These are phyloP conservation scores for Cryphonectria nitschkei DNA, from an alignment of 2,329 filamentous ascomycete genomes.

Conservation along the genomic window DNA sequence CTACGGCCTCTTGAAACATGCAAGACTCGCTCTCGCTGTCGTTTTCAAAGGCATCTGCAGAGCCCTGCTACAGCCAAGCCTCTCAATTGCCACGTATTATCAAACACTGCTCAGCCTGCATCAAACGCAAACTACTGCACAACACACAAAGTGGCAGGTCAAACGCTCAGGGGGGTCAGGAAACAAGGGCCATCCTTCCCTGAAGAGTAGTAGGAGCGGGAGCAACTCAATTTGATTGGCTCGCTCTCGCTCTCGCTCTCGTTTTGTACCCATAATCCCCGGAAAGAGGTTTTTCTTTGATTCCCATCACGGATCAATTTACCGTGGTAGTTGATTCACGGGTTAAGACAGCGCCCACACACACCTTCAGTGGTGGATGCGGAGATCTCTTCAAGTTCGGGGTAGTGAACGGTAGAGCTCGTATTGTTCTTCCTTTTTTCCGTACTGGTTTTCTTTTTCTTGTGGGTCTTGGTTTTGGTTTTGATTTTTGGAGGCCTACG, in stretches of 20 bases:
- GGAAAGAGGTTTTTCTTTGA: neutral
- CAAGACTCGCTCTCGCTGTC: conserved; percentile 8
- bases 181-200: neutral
- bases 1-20: neutral
- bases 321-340: neutral
- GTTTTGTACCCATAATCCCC: neutral
- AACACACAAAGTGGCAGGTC: neutral
- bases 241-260: conserved; percentile 14
- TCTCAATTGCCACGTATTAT: neutral
- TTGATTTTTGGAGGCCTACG: neutral
- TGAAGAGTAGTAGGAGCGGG: neutral
- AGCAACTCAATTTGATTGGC: neutral
- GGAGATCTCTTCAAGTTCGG: neutral
- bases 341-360: neutral
- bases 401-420: neutral
- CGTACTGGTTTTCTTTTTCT: too few species aligned
- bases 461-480: neutral
- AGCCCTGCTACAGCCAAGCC: neutral
- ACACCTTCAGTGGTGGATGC: too few species aligned
- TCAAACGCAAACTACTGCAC: neutral
- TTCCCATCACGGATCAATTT: neutral
- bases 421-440: neutral
- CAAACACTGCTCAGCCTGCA: neutral
- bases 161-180: neutral
- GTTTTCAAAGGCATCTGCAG: neutral